Conservation (phyloP, 2,329 filamentous ascomycete genomes). For the Neonectria faginata region DNA sequence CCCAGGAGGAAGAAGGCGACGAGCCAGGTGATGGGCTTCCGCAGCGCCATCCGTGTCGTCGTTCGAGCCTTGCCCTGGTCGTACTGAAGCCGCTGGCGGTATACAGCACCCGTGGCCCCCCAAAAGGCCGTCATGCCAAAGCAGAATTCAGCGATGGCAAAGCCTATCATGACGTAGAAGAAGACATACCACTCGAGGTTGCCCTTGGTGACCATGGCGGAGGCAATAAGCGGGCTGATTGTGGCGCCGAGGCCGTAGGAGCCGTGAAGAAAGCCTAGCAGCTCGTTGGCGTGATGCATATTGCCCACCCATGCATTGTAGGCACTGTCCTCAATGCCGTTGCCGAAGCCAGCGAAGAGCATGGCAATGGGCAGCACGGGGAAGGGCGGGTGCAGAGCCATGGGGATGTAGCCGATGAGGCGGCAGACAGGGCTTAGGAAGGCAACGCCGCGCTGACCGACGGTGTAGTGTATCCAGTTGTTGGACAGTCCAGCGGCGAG, state of each 20-base stretch:
- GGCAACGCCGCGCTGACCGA: slow-evolving; percentile 79
- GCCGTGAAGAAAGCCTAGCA: slow-evolving; percentile 79
- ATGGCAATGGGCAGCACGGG: slow-evolving; percentile 74
- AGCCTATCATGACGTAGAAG: slow-evolving; percentile 79
- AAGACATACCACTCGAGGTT: slow-evolving; percentile 76
- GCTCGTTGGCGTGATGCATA: slow-evolving; percentile 78
- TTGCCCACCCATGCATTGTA: slow-evolving; percentile 75
- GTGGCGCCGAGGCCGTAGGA: slow-evolving; percentile 79
- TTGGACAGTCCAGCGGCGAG: slow-evolving; percentile 72
- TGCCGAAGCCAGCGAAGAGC: slow-evolving; percentile 76
- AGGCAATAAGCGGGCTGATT: slow-evolving; percentile 76
- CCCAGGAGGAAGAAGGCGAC: slow-evolving; percentile 78
- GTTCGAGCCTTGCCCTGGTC: slow-evolving; percentile 53
- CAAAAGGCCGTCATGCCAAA: slow-evolving; percentile 70
- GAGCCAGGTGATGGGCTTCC: slow-evolving; percentile 74
- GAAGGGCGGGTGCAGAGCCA: slow-evolving; percentile 76
- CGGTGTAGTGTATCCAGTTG: slow-evolving; percentile 70
- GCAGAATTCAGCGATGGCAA: slow-evolving; percentile 67
- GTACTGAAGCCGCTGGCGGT: slow-evolving; percentile 52
- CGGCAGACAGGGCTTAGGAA: slow-evolving; percentile 72
- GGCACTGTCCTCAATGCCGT: slow-evolving; percentile 72
- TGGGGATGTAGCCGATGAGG: slow-evolving; percentile 72
- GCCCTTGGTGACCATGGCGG: slow-evolving; percentile 75
- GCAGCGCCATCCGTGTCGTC: slow-evolving; percentile 60
- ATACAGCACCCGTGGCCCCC: slow-evolving; percentile 67